Conservation (phyloP, 2,329 filamentous ascomycete genomes). For the Fusarium multiceps region DNA sequence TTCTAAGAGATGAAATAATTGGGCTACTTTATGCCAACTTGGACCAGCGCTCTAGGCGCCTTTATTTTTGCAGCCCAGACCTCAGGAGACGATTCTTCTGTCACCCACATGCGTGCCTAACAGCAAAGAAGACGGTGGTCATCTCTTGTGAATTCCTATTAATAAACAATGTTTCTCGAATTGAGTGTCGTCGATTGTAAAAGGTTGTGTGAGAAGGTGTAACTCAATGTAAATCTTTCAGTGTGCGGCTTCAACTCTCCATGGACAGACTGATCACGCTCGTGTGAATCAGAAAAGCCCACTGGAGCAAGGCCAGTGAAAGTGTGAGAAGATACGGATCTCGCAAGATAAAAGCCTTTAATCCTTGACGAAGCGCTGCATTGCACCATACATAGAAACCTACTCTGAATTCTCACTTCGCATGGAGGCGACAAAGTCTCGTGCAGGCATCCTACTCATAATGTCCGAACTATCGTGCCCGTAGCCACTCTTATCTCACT, state of each 20-base stretch:
- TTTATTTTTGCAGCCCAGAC: too few relatives aligned
- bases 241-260: not conserved
- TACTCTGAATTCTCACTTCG: not conserved
- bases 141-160: too few relatives aligned
- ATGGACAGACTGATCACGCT: not conserved
- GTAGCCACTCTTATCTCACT: not conserved
- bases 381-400: not conserved
- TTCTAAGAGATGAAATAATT: too few relatives aligned
- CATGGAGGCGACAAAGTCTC: not conserved
- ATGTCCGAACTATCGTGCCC: not conserved
- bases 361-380: not conserved
- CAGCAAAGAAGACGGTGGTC: too few relatives aligned
- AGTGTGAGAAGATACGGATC: not conserved
- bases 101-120: too few relatives aligned
- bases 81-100: too few relatives aligned
- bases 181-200: fast-evolving
- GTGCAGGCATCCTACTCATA: not conserved
- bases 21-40: too few relatives aligned
- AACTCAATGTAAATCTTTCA: not conserved
- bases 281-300: not conserved
- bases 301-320: not conserved
- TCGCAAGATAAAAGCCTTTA: fast-evolving
- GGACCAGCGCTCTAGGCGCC: too few relatives aligned
- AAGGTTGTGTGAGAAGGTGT: not conserved
- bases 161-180: fast-evolving